These are phyloP conservation scores for Euphorbia lathyris DNA, from an alignment of 345 rosid genomes.

Conservation along the genomic window DNA sequence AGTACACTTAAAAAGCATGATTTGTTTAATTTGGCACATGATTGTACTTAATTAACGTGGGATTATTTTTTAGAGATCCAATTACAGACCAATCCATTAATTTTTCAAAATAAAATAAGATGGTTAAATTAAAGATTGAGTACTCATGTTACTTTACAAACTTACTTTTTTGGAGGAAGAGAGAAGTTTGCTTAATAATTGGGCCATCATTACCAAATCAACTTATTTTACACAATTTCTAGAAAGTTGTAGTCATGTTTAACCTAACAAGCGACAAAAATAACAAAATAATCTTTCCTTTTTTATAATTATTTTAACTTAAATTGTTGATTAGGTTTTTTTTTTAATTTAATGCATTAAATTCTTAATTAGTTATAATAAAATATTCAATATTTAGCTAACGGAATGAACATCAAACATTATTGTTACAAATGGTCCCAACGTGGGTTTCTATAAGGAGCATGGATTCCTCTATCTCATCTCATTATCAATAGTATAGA, in stretches of 20 bases:
- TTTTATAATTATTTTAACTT: too few relatives aligned
- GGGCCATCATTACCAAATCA: background rate
- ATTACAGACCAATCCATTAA: background rate
- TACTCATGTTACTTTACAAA: conserved; percentile 11
- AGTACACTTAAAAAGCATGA: background rate
- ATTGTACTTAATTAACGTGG: background rate
- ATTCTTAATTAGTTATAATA: too few relatives aligned
- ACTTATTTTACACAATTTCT: background rate
- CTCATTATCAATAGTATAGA: too few relatives aligned
- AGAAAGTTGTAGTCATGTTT: background rate
- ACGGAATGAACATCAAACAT: too few relatives aligned
- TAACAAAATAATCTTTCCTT: too few relatives aligned
- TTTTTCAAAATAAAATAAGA: background rate
- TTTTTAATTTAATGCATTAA: too few relatives aligned
- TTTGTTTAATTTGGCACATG: conserved; percentile 3
- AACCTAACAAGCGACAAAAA: too few relatives aligned
- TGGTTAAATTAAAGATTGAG: background rate
- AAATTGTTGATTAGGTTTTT: too few relatives aligned
- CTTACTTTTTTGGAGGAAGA: background rate
- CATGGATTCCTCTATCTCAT: too few relatives aligned
- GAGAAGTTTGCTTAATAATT: conserved; percentile 5
- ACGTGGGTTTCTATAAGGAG: too few relatives aligned
- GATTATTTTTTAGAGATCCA: conserved; percentile 16
- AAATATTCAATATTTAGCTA: too few relatives aligned
- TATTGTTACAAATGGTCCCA: too few relatives aligned